These are phyloP conservation scores for Taiwanofungus camphoratus DNA, from an alignment of 1,284 basidiomycete genomes.

Conservation along the genomic window DNA sequence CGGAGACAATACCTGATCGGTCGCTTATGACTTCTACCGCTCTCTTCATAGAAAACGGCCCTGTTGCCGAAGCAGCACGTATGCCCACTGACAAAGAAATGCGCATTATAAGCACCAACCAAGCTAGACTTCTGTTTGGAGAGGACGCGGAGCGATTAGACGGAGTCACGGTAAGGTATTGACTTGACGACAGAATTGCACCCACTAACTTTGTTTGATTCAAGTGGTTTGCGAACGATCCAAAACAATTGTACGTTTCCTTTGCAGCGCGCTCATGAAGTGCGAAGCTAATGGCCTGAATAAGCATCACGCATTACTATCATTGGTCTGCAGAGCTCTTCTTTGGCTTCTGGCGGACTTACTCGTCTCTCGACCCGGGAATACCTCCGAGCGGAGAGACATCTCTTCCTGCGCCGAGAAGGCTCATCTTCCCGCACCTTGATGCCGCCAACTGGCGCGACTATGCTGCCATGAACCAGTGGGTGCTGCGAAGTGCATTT, in stretches of 20 bases:
- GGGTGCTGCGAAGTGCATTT: constrained; percentile 69
- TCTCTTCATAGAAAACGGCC: constrained; percentile 39
- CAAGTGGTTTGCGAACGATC: constrained; percentile 77
- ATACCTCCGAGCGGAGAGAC: constrained; percentile 63
- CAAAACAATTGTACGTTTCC: constrained; percentile 69
- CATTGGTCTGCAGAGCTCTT: constrained; percentile 86
- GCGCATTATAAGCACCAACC: constrained; percentile 62
- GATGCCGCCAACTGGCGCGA: constrained; percentile 80
- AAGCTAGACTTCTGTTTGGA: constrained; percentile 69
- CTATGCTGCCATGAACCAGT: constrained; percentile 80
- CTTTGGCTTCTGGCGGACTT: constrained; percentile 86
- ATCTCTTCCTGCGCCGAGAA: constrained; percentile 63
- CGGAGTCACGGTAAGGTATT: constrained; percentile 55
- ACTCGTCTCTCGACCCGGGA: constrained; percentile 69
- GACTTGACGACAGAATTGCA: neutral
- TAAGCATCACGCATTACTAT: constrained; percentile 74
- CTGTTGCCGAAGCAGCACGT: constrained; percentile 40
- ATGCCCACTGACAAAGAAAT: constrained; percentile 74
- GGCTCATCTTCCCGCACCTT: constrained; percentile 70
- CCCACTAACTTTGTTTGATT: neutral
- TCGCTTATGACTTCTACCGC: constrained; percentile 55
- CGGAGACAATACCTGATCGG: constrained; percentile 46
- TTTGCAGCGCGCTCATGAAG: no score
- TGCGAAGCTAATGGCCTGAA: no score
- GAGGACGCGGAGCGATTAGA: constrained; percentile 53